Evolutionary conservation across 2,329 filamentous ascomycete species (phyloP), one percentile per base, ranked within the genome.

Genomic region (Hymenoscyphus fructigenus): DNA sequence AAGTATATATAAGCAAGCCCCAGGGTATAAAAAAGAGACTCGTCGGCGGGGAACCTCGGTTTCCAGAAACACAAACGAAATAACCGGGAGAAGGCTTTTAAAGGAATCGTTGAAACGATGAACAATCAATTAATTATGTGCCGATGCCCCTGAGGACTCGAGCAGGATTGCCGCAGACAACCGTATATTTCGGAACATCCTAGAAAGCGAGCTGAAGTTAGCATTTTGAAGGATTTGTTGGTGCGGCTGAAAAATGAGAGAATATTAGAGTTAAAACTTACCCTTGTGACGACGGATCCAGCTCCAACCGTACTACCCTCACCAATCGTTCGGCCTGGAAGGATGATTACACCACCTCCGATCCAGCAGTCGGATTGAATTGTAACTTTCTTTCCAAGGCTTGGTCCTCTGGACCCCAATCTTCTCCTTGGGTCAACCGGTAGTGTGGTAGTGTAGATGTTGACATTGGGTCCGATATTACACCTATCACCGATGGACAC

Each of bases 381-480:
- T 38, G 83, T 84, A 63, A 98, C 89, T 20, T 84, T 81, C 36
- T 86, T 86, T 15, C 91, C 93, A 65, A 88, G 78, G 73, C 91
- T 89, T 6, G 86, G 85, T 38, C 90, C 91, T 69, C 88, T 87
- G 57, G 87, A 89, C 6, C 92, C 93, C 71, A 90, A 87, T 26
- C 92, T 84, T 68, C 85, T 84, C 75, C 90, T 87, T 32, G 89
- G 87, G 75, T 96, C 92, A 15, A 88, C 87, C 53, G 88, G 87
- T 59, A 90, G 83, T 53, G 87, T 90, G 38, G 89, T 87, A 17
- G 91, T 93, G 74, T 92, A 91, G 70, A 98, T 91, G 68, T 88
- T 94, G 64, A 97, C 94, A 70, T 93, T 92, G 0, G 92, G 91
- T 2, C 92, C 92, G 69, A 93, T 89, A 74, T 90, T 85, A 60